Evolutionary conservation across 495 filamentous ascomycete genomes (phyloP).

Genomic region (Trichoderma virens): DNA sequence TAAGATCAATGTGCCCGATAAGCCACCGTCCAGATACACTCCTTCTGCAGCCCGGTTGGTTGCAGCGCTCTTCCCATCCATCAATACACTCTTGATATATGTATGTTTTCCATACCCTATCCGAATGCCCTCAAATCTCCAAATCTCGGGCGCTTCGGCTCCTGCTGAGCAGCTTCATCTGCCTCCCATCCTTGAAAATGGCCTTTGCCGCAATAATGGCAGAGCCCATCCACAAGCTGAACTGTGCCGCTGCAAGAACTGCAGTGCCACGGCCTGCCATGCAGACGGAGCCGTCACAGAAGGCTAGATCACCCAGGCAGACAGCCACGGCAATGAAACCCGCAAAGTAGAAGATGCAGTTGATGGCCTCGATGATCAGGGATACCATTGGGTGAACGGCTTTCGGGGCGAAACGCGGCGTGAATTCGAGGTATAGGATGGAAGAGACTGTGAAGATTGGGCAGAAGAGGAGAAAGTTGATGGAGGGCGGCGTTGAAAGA

Average conservation of each 20-base stretch:
- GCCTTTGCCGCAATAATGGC: constrained; percentile 27
- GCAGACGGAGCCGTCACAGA: constrained; percentile 46
- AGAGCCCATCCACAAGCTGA: constrained; percentile 35
- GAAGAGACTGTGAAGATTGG: constrained; percentile 60
- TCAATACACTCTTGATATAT: too few relatives aligned
- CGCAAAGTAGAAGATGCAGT: constrained; percentile 74
- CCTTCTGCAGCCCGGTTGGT: too few relatives aligned
- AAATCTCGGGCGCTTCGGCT: not conserved
- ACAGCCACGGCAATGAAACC: constrained; percentile 67
- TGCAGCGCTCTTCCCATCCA: too few relatives aligned
- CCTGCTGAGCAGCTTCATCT: constrained; percentile 2
- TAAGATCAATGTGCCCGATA: not conserved
- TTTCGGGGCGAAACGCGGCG: constrained; percentile 45
- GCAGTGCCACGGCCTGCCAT: constrained; percentile 38
- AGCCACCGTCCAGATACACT: too few relatives aligned
- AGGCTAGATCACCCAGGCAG: constrained; percentile 48
- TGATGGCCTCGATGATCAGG: constrained; percentile 54
- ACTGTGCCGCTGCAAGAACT: constrained; percentile 37
- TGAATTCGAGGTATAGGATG: constrained; percentile 54
- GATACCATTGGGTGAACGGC: constrained; percentile 51
- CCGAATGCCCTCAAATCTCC: not conserved
- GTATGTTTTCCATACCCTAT: too few relatives aligned
- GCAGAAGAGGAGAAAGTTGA: constrained; percentile 65
- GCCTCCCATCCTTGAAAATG: constrained; percentile 26
- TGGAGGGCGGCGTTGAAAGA: constrained; percentile 37